Evolutionary conservation across 78 protist genomes (phyloP).

Genomic region (Capsaspora owczarzaki): DNA sequence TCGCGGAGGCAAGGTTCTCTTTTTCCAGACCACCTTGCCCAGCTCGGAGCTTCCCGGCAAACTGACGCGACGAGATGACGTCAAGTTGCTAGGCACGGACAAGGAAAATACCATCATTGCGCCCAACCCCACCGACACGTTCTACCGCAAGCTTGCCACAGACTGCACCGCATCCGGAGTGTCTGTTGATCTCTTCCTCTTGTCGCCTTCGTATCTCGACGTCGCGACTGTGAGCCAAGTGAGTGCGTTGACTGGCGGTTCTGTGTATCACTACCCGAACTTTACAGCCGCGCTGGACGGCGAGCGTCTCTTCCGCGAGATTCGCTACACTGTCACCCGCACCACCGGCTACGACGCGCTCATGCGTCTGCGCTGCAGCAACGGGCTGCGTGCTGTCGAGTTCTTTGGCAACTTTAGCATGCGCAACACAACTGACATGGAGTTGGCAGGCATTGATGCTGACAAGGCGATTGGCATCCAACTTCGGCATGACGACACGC

Average conservation of each 20-base stretch:
- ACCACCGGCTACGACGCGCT: slow-evolving; percentile 14
- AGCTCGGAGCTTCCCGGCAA: slow-evolving; percentile 6
- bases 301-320: not conserved
- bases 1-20: slow-evolving; percentile 9
- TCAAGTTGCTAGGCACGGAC: slow-evolving; percentile 33
- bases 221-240: slow-evolving; percentile 16
- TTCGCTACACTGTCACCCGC: not conserved
- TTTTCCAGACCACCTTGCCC: not conserved
- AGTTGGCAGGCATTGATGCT: slow-evolving; percentile 22
- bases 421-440: slow-evolving; percentile 24
- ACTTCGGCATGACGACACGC: slow-evolving; percentile 33
- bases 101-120: slow-evolving; percentile 22
- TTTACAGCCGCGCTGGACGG: slow-evolving; percentile 6
- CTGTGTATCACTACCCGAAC: slow-evolving; percentile 1
- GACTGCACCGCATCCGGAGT: not conserved
- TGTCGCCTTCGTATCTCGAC: slow-evolving; percentile 18
- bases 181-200: slow-evolving; percentile 23
- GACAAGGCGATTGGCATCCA: not conserved
- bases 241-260: slow-evolving; percentile 25
- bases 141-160: slow-evolving; percentile 18
- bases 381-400: slow-evolving; percentile 14
- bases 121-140: not conserved
- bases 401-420: slow-evolving; percentile 8
- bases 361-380: slow-evolving; percentile 24
- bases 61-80: slow-evolving; percentile 34